phyloP scores from a whole-genome alignment of 345 rosid species.

The Citrus medica region DNA sequence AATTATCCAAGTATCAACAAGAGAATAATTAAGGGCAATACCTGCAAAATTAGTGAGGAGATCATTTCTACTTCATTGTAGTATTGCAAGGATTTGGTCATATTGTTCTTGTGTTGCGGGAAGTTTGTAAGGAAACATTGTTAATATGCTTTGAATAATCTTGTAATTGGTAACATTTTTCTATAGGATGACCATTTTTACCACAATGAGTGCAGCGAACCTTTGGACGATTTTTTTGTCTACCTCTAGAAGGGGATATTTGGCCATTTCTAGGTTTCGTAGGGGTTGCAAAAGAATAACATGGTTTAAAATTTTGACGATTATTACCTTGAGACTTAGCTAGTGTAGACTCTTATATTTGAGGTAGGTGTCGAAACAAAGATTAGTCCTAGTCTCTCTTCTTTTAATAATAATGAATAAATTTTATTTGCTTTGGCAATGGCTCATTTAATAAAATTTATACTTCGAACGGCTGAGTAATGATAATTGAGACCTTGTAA shows the following conservation, averaged over 20 bases:
- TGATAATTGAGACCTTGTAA: too few species aligned
- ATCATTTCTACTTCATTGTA: neutral
- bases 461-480: too few species aligned
- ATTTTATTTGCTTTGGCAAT: too few species aligned
- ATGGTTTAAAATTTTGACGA: too few species aligned
- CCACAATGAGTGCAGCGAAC: neutral
- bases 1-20: neutral
- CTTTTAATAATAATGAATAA: too few species aligned
- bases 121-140: neutral
- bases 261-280: neutral
- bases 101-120: neutral
- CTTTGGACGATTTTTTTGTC: neutral
- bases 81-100: neutral
- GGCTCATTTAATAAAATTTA: too few species aligned
- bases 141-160: neutral
- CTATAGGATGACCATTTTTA: neutral
- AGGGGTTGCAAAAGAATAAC: neutral
- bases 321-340: neutral
- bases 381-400: neutral
- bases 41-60: neutral
- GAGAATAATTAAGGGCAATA: neutral
- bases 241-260: too few species aligned
- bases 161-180: neutral
- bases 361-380: neutral
- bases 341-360: neutral